Evolutionary conservation across 441 rosid species (phyloP), one percentile per base, ranked within the genome.

Genomic region (California macrophylla): DNA sequence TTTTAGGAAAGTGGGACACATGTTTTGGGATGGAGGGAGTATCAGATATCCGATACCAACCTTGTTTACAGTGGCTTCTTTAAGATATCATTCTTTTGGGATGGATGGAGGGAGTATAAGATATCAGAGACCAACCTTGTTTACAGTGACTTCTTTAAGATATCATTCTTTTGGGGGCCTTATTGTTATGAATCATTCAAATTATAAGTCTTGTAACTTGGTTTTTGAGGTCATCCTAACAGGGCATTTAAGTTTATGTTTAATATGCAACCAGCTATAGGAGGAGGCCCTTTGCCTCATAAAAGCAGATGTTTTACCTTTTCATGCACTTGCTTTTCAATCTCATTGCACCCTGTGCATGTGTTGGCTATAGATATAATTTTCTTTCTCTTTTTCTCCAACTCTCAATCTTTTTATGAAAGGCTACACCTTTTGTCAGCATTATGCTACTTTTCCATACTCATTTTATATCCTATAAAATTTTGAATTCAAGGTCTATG

Each of bases 401-500:
- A 16, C 21, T 50, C 23, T 50, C 21, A 20, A 16, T 6, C 58
- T 50, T 15, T 21, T 20, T 9, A 20, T 54, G 10, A 54, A 16
- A 21, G 60, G 24, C 60, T 18, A 18, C 61, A 54, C 61, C 12
- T 21, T 54, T 26, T 54, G 12, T 54, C 28, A 21, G 26, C 26
- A 21, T 20, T 64, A 28, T 65, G 32, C 38, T 45, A 63, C 18
- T 45, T 64, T 60, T 68, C 45, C 29, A 62, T 12, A 18, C 66
- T 28, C 50, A 23, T 50, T 74, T 77, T 74, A 66, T 45, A 16
- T 64, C 47, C 38, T 23, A 69, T 66, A 56, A 63, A 63, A 38
- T 45, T 47, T 72, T 21, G 23, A 70, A 81, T 75, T 82, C 66
- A 77, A 94, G 99, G 99, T 95, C 66, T 92, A 82, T 76, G 99